Conservation (phyloP, 228 moss, liverwort and hornwort genomes). For the Sphagnum fallax region DNA sequence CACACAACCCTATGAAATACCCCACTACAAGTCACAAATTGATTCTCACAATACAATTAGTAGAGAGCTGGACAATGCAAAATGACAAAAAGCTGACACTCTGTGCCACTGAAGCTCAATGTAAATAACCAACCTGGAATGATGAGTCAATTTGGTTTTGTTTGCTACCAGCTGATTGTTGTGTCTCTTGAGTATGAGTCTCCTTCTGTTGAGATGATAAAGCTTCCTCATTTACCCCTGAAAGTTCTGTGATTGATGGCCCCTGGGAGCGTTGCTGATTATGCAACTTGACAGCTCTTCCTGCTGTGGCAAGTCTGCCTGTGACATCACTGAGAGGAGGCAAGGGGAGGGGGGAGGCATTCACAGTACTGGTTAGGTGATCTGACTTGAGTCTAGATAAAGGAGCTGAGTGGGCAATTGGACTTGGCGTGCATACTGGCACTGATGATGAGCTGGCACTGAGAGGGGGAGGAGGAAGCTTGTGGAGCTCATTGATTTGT, state of each 20-base stretch:
- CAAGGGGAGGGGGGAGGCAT: constrained; percentile 51
- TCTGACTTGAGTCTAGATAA: constrained; percentile 30
- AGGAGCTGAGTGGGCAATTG: constrained; percentile 54
- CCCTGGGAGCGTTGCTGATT: constrained; percentile 39
- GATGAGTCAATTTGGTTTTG: not conserved
- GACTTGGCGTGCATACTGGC: constrained; percentile 18
- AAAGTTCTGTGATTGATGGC: constrained; percentile 25
- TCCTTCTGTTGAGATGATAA: constrained; percentile 1
- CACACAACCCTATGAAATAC: too few species aligned
- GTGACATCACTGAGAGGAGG: constrained; percentile 53
- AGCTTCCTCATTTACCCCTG: constrained; percentile 43
- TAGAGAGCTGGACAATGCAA: too few species aligned
- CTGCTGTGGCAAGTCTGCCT: constrained; percentile 31
- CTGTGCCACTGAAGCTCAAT: too few species aligned
- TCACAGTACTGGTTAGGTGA: constrained; percentile 7
- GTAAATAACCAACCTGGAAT: too few species aligned
- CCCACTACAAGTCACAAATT: too few species aligned
- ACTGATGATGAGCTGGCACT: constrained; percentile 39
- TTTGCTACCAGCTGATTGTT: not conserved
- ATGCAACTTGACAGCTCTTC: constrained; percentile 17
- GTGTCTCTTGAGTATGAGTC: too few species aligned
- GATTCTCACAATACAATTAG: too few species aligned
- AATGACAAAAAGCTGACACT: too few species aligned
- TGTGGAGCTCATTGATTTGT: constrained; percentile 59
- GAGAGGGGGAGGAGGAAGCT: constrained; percentile 69